Percentiles rank a stretch among this genome's conserved stretches.
These are phyloP conservation scores for Suhomyces kunorum DNA, from an alignment of 1,139 yeast genomes.

Conservation along the genomic window DNA sequence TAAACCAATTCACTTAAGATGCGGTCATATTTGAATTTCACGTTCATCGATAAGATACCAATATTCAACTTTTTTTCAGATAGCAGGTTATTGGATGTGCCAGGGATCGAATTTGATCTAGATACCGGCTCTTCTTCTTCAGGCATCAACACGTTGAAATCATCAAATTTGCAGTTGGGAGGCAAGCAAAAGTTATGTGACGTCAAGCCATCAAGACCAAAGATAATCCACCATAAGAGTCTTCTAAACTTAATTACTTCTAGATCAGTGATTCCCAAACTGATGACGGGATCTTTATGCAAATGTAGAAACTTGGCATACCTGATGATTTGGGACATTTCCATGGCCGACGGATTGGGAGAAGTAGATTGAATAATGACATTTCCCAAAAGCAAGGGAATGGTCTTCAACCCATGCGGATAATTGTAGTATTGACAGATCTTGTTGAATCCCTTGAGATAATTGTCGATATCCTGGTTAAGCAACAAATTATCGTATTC, in stretches of 20 bases:
- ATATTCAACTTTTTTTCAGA: slow-evolving; percentile 34
- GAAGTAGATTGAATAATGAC: slow-evolving; percentile 56
- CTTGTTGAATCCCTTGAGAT: slow-evolving; percentile 48
- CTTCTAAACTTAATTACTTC: slow-evolving; percentile 54
- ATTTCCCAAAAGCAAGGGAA: slow-evolving; percentile 49
- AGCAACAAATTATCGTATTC: slow-evolving; percentile 50
- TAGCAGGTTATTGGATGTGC: slow-evolving; percentile 5
- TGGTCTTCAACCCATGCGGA: slow-evolving; percentile 53
- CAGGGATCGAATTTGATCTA: slow-evolving; percentile 23
- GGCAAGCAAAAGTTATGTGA: slow-evolving; percentile 59
- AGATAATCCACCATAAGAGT: slow-evolving; percentile 66
- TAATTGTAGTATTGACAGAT: slow-evolving; percentile 53
- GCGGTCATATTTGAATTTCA: slow-evolving; percentile 54
- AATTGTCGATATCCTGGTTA: slow-evolving; percentile 52
- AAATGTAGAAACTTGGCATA: slow-evolving; percentile 58
- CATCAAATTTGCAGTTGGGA: slow-evolving; percentile 55
- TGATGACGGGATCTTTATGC: slow-evolving; percentile 58
- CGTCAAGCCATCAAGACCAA: slow-evolving; percentile 58
- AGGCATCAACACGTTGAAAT: slow-evolving; percentile 59
- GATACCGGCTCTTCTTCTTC: slow-evolving; percentile 46
- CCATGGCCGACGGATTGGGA: slow-evolving; percentile 57
- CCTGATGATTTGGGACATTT: slow-evolving; percentile 50
- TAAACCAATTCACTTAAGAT: slow-evolving; percentile 54
- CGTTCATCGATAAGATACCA: slow-evolving; percentile 47
- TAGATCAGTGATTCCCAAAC: slow-evolving; percentile 50